Percentiles rank a stretch among this genome's conserved stretches.
Conservation (phyloP, 2,329 filamentous ascomycete species). For the Diaporthe longicolla region DNA sequence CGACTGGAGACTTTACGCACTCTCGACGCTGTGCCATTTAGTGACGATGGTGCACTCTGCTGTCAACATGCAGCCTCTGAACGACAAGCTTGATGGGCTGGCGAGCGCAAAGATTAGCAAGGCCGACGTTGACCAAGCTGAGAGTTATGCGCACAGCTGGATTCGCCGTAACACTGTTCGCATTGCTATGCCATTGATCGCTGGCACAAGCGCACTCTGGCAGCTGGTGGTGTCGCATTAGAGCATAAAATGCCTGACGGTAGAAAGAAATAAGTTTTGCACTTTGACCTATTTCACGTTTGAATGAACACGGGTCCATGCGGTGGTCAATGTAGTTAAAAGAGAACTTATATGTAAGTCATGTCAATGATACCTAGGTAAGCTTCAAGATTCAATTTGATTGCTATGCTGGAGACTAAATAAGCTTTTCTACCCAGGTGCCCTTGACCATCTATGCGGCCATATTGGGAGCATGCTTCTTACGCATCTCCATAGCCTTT, state of each 20-base stretch:
- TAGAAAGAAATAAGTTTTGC: background rate
- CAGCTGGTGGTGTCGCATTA: background rate
- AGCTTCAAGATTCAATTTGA: too few species aligned
- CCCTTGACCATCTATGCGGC: background rate
- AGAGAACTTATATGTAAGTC: too few species aligned
- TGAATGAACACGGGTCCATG: too few species aligned
- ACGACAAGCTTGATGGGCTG: background rate
- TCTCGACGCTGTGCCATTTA: constrained; percentile 15
- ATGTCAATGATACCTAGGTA: too few species aligned
- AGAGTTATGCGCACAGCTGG: background rate
- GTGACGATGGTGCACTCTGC: constrained; percentile 9
- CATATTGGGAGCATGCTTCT: background rate
- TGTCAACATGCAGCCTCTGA: background rate
- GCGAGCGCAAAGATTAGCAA: background rate
- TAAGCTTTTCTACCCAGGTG: too few species aligned
- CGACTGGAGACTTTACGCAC: constrained; percentile 13
- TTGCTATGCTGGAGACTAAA: too few species aligned
- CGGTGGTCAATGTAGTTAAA: too few species aligned
- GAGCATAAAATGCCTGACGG: too few species aligned
- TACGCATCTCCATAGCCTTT: constrained; percentile 3
- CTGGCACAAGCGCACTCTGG: constrained; percentile 24
- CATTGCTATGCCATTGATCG: background rate
- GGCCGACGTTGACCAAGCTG: background rate
- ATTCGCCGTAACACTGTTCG: background rate
- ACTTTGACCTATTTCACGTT: too few species aligned